Conservation (phyloP, 805 yeast species). For the Spathaspora hagerdaliae region DNA sequence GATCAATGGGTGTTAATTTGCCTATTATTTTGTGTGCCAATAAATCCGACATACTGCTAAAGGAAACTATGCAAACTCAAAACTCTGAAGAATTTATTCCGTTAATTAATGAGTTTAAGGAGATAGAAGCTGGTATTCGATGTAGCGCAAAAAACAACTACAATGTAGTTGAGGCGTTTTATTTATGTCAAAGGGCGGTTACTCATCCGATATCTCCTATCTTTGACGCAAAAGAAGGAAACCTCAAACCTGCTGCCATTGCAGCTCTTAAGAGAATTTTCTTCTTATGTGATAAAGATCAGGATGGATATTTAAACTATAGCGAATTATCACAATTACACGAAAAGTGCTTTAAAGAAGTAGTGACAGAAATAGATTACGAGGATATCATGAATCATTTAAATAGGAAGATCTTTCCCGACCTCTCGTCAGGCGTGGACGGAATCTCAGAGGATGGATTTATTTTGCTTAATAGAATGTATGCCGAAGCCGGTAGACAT, state of each 20-base stretch:
- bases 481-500: slow-evolving; percentile 89
- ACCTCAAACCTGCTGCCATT: slow-evolving; percentile 70
- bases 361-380: slow-evolving; percentile 27
- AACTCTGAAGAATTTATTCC: slow-evolving; percentile 80
- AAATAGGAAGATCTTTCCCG: slow-evolving; percentile 29
- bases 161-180: slow-evolving; percentile 88
- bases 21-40: slow-evolving; percentile 92
- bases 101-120: slow-evolving; percentile 83
- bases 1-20: slow-evolving; percentile 89
- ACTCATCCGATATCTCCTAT: slow-evolving; percentile 91
- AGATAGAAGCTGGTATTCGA: slow-evolving; percentile 86
- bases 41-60: slow-evolving; percentile 53
- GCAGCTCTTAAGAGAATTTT: slow-evolving; percentile 79
- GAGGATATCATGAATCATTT: slow-evolving; percentile 34
- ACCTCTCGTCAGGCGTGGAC: slow-evolving; percentile 7
- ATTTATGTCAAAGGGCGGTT: slow-evolving; percentile 88
- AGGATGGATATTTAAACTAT: slow-evolving; percentile 76
- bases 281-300: slow-evolving; percentile 82
- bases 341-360: slow-evolving; percentile 64
- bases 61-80: slow-evolving; percentile 40
- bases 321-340: slow-evolving; percentile 71
- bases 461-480: slow-evolving; percentile 68
- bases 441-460: slow-evolving; percentile 79
- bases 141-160: slow-evolving; percentile 81
- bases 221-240: slow-evolving; percentile 87